A percentile compares a stretch with the other conserved stretches of the same genome.
These are phyloP conservation scores for Arabidopsis suecica DNA, from an alignment of 345 rosid genomes.

Conservation along the genomic window DNA sequence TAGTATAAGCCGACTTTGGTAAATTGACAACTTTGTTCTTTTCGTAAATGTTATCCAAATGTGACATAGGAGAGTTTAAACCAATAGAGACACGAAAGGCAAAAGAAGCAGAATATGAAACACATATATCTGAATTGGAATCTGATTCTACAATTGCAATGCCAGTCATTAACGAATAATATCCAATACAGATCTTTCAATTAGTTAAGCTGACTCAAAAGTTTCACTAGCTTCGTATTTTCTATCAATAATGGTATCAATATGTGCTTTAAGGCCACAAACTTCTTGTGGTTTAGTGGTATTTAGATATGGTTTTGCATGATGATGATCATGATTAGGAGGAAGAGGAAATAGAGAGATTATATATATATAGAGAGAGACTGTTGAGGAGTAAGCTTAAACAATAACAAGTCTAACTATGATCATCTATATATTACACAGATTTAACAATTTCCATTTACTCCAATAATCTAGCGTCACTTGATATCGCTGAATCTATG, in stretches of 20 bases:
- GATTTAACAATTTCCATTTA: slow-evolving; percentile 27
- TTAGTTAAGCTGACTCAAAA: slow-evolving; percentile 32
- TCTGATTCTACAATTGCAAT: slow-evolving; percentile 30
- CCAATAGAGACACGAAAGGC: slow-evolving; percentile 9
- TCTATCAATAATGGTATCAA: background rate
- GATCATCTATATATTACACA: slow-evolving; percentile 39
- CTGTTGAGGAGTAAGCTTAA: slow-evolving; percentile 10
- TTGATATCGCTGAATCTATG: slow-evolving; percentile 19
- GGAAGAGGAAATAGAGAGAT: background rate
- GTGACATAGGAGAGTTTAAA: slow-evolving; percentile 25
- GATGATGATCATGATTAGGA: no score
- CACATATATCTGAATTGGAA: slow-evolving; percentile 7
- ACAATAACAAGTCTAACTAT: slow-evolving; percentile 29
- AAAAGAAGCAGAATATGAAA: slow-evolving; percentile 10
- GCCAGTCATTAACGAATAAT: slow-evolving; percentile 5
- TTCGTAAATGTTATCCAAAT: slow-evolving; percentile 12
- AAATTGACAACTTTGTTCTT: slow-evolving; percentile 17
- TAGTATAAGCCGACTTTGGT: slow-evolving; percentile 28
- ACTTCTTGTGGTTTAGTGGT: no score
- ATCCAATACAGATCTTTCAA: background rate
- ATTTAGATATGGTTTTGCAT: no score
- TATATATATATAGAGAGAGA: background rate
- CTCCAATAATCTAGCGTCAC: slow-evolving; percentile 30
- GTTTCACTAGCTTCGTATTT: slow-evolving; percentile 16
- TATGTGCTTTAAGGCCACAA: no score